Evolutionary conservation across 306 rosid species (phyloP).

Genomic region (Ziziphus jujuba): DNA sequence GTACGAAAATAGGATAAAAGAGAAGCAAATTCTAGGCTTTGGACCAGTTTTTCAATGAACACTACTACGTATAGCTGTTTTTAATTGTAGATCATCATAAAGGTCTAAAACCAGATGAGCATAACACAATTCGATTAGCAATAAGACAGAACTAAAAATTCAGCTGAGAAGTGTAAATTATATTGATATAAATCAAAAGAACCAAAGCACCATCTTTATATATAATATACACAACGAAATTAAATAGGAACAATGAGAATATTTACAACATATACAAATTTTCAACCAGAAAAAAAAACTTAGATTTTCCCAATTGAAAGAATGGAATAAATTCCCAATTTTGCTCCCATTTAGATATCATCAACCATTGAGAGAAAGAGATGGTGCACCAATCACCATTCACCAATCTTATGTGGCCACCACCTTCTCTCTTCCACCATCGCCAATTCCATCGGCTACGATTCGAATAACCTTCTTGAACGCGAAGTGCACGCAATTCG

Average conservation of each 20-base stretch:
- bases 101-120: background rate
- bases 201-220: conserved; percentile 3
- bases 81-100: no score
- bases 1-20: no score
- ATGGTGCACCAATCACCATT: conserved; percentile 56
- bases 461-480: conserved; percentile 66
- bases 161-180: background rate
- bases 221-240: background rate
- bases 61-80: background rate
- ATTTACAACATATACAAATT: conserved; percentile 20
- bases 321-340: conserved; percentile 4
- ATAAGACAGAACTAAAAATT: no score
- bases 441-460: conserved; percentile 53
- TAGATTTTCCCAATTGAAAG: background rate
- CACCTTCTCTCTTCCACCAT: conserved; percentile 62
- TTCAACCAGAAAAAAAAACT: conserved; percentile 9
- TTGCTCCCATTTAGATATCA: background rate
- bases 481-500: conserved; percentile 84
- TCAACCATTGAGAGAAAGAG: conserved; percentile 16
- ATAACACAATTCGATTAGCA: background rate
- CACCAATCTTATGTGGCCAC: conserved; percentile 46
- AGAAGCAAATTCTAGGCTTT: background rate
- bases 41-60: background rate
- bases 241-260: background rate
- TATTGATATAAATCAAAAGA: background rate